Evolutionary conservation across 495 filamentous ascomycete species (phyloP), one percentile per base, ranked within the genome.

Genomic region (Podospora comata): DNA sequence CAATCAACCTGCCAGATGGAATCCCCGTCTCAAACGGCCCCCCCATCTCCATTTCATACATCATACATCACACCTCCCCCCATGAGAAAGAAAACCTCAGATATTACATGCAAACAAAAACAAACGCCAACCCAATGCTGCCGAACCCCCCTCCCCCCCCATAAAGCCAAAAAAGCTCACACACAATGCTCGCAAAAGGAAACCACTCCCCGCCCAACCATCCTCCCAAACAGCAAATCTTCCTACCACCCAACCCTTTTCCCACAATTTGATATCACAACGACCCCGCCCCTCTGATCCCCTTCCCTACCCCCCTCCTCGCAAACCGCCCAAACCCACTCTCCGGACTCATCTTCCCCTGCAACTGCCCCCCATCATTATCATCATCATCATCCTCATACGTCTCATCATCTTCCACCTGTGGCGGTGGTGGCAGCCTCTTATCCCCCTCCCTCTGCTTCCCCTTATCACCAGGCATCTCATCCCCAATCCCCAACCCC

Each of bases 381-480:
- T 71, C 68, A 23, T 68, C 71, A n/a, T 74, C 72, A 9, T 66
- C 75, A 63, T 69, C 70, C 15, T 64, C 62, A 54, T 27, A 53
- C 7, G 13, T 28, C n/a, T 5, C 66, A 16, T 48, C 39, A 16
- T 48, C 39, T 11, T 48, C 39, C 13, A 48, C 39, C 15, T 11
- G 5, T 13, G 13, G 39, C 15, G 39, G 39, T 13, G 39, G 39
- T 11, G 39, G 13, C 39, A 48, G 65, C 11, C 2, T 73, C 60
- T 4, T 68, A 18, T 9, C 15, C 19, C 15, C 30, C 18, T 63
- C 75, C 71, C 73, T 80, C 5, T 68, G 72, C 68, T 78, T 81
- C 58, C 66, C 70, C 67, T 67, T 71, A 28, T 62, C 26, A 30
- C 7, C 27, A 26, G 18, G 6, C 5, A 4, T 6, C 23, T 62